phyloP scores from a whole-genome alignment of 78 protist genomes.

The Dictyostelium intermedium region DNA sequence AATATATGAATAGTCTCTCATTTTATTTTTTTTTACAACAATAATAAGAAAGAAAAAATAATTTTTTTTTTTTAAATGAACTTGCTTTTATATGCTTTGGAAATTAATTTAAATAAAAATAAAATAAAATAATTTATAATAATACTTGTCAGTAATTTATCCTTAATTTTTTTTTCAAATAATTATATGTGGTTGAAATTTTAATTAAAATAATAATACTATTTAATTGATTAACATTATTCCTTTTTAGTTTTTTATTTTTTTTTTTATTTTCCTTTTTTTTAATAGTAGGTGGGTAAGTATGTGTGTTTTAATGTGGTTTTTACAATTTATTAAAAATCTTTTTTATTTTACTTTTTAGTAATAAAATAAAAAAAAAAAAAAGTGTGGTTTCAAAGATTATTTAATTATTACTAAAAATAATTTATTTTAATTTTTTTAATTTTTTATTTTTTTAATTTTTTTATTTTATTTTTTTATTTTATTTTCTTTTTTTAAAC shows the following conservation, averaged over 20 bases:
- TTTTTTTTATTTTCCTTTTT: not conserved
- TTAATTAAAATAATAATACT: not conserved
- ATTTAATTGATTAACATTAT: not conserved
- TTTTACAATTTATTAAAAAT: not conserved
- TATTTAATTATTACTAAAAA: not conserved
- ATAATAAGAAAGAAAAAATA: not conserved
- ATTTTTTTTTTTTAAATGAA: no score
- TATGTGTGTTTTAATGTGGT: not conserved
- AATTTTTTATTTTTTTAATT: not conserved
- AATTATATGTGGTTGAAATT: not conserved
- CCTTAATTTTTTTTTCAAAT: not conserved
- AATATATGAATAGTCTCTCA: not conserved
- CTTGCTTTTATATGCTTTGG: no score
- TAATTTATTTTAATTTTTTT: not conserved
- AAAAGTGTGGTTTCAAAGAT: not conserved
- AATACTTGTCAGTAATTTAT: not conserved
- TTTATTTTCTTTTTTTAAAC: conserved; percentile 1
- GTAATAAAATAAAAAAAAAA: not conserved
- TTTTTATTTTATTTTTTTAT: not conserved
- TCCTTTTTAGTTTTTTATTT: not conserved
- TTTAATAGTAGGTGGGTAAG: not conserved
- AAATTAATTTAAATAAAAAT: no score
- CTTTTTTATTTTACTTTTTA: no score
- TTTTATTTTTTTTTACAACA: not conserved
- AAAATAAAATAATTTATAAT: not conserved